Evolutionary conservation across 441 rosid genomes (phyloP), one percentile per base, ranked within the genome.

Genomic region (Arabidopsis hybrid): DNA sequence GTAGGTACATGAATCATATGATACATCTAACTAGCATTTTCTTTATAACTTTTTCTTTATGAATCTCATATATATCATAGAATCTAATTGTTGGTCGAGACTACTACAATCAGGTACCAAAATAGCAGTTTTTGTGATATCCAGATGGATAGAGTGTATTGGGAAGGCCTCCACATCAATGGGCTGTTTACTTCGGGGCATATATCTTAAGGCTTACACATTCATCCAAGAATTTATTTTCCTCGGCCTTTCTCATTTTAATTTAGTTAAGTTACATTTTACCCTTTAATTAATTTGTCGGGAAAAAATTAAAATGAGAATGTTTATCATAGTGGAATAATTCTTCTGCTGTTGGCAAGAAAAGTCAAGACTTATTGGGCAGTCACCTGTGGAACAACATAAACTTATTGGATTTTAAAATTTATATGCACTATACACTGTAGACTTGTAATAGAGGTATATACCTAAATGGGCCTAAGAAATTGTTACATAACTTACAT

Each of bases 101-200:
- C 6, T 52, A 65, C 47, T 52, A 65, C 47, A 53, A 21, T 67
- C n/a, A 21, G 32, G 32, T 50, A 36, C 59, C 46, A 36, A 50
- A 18, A 46, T 46, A 46, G 6, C 21, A 65, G 7, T 65, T 8
- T 66, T 8, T 4, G 26, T 7, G 52, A 43, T 40, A 40, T 40
- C 60, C 38, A 13, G 31, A 29, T 29, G 5, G 26, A 21, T 29
- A 14, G 38, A 9, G 62, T 16, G 17, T 40, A 67, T 29, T 2
- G 42, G 71, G 21, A 49, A 49, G 31, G 35, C 32, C 29, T 43
- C 18, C 40, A 45, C 35, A 57, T 35, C 45, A 34, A 18, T 45
- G 73, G 64, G 65, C 26, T 21, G 26, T 3, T 31, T 52, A 52
- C 29, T 40, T 67, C 11, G 39, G 21, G 16, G 38, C 36, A 8